Evolutionary conservation across 2,329 filamentous ascomycete species (phyloP).

Genomic region (Thielaviopsis musarum): DNA sequence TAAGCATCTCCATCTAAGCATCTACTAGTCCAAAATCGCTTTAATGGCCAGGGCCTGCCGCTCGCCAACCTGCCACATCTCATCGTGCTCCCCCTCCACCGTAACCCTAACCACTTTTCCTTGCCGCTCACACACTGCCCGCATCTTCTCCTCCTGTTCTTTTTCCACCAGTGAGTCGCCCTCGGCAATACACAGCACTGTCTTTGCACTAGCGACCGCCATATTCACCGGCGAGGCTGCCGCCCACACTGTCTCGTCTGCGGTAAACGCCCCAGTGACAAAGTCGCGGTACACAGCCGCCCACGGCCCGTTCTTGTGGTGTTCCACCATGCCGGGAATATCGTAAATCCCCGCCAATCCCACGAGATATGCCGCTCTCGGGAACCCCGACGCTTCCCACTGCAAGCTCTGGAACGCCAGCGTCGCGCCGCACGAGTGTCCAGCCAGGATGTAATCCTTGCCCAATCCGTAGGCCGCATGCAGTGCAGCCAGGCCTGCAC

Average conservation of each 20-base stretch:
- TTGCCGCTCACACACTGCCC: not conserved
- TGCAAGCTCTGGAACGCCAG: slow-evolving; percentile 29
- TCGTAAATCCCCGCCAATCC: slow-evolving; percentile 37
- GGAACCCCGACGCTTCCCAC: slow-evolving; percentile 15
- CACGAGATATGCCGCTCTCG: slow-evolving; percentile 21
- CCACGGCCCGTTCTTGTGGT: slow-evolving; percentile 21
- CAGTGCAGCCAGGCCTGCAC: slow-evolving; percentile 33
- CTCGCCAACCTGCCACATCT: slow-evolving; percentile 7
- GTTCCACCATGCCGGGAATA: slow-evolving; percentile 17
- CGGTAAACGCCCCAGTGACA: slow-evolving; percentile 29
- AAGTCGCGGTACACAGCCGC: slow-evolving; percentile 25
- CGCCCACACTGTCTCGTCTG: slow-evolving; percentile 22
- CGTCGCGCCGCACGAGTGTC: slow-evolving; percentile 46
- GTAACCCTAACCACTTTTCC: not conserved
- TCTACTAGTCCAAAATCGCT: not conserved
- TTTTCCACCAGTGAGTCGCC: slow-evolving; percentile 6
- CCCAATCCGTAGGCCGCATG: slow-evolving; percentile 27
- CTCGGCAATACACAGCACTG: not conserved
- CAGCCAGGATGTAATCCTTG: slow-evolving; percentile 37
- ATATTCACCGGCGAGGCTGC: slow-evolving; percentile 22
- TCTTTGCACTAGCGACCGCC: not conserved
- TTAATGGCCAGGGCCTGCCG: not conserved
- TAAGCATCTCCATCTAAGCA: too few species aligned
- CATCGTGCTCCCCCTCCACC: slow-evolving; percentile 4
- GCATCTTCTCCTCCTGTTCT: slow-evolving; percentile 5